Percentiles rank a stretch among this genome's conserved stretches.
Evolutionary conservation across 345 rosid species (phyloP).

Genomic region (Ceriops decandra): DNA sequence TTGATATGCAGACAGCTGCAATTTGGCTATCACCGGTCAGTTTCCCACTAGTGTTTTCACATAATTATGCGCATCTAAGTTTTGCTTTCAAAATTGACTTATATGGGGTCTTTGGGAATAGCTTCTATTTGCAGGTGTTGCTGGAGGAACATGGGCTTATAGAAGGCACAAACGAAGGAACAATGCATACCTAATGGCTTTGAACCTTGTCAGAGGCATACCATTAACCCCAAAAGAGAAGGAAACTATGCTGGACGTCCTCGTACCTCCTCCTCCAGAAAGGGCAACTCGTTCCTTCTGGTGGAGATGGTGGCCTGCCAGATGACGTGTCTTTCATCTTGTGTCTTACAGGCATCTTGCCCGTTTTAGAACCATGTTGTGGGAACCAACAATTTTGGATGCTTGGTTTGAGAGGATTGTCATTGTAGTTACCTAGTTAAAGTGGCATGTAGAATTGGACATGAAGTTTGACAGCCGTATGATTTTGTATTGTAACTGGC

Average conservation of each 20-base stretch:
- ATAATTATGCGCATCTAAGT: not conserved
- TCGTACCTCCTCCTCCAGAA: slow-evolving; percentile 67
- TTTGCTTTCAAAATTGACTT: not conserved
- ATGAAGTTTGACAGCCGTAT: too few species aligned
- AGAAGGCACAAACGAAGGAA: slow-evolving; percentile 63
- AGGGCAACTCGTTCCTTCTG: slow-evolving; percentile 35
- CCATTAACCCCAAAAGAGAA: slow-evolving; percentile 80
- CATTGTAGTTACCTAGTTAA: too few species aligned
- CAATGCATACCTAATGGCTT: slow-evolving; percentile 83
- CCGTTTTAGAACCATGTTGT: not conserved
- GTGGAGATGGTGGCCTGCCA: slow-evolving; percentile 51
- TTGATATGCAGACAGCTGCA: slow-evolving; percentile 88
- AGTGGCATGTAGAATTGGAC: too few species aligned
- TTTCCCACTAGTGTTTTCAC: slow-evolving; percentile 13
- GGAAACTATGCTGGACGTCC: slow-evolving; percentile 81
- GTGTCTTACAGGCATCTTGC: not conserved
- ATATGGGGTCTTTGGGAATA: slow-evolving; percentile 19
- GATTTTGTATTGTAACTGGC: too few species aligned
- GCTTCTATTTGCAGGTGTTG: slow-evolving; percentile 65
- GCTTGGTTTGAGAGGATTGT: too few species aligned
- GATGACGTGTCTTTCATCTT: slow-evolving; percentile 14
- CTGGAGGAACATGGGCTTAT: slow-evolving; percentile 69
- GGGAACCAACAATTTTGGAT: too few species aligned
- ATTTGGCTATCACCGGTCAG: slow-evolving; percentile 90
- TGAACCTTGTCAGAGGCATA: slow-evolving; percentile 75